Percentiles rank a stretch among this genome's conserved stretches.
phyloP scores from a whole-genome alignment of 768 basidiomycete species.

The Boletus rubescentipes region DNA sequence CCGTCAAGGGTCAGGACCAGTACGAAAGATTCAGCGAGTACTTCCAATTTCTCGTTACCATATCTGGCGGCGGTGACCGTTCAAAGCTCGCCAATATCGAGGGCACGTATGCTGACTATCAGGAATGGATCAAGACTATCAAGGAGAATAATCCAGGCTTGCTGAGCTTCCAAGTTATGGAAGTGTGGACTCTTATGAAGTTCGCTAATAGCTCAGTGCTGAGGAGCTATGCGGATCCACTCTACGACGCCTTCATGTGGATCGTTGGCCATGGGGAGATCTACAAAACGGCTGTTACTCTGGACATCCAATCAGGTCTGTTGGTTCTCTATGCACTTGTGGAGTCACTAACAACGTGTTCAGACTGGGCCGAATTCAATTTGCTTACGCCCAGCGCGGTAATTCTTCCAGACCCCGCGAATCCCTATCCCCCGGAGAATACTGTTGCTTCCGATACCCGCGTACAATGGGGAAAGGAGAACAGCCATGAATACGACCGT shows the following conservation, averaged over 20 bases:
- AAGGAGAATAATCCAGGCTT: not conserved
- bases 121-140: not conserved
- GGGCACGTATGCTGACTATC: not conserved
- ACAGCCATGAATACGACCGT: not conserved
- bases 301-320: no score
- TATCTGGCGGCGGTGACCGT: not conserved
- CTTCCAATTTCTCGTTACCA: not conserved
- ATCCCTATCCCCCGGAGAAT: not conserved
- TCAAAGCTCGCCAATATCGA: not conserved
- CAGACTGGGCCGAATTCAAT: no score
- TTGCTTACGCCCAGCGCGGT: no score
- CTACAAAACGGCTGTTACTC: not conserved
- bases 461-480: not conserved
- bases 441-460: not conserved
- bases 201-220: not conserved
- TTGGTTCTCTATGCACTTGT: not conserved
- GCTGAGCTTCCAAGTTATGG: not conserved
- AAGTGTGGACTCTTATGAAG: not conserved
- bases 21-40: not conserved
- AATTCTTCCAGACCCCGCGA: no score
- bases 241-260: no score
- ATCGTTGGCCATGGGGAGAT: not conserved
- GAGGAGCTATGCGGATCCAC: not conserved
- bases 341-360: not conserved
- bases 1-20: not conserved